Conservation (phyloP, 177 flowering plant species). For the Vitis hybrid region DNA sequence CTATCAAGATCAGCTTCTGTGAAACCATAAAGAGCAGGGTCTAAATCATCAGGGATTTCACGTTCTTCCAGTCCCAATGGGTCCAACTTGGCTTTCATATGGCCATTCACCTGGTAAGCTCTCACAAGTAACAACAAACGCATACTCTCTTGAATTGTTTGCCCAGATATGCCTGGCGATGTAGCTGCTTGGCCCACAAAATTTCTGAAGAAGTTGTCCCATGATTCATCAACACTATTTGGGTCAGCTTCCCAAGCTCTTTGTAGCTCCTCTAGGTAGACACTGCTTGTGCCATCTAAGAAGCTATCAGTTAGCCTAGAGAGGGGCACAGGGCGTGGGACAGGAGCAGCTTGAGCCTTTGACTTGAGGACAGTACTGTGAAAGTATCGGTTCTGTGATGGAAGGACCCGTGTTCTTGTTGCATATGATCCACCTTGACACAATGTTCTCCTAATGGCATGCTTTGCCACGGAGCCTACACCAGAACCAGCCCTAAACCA, state of each 20-base stretch:
- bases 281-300: conserved; percentile 92
- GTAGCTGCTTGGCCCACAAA: conserved; percentile 90
- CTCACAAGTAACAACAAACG: conserved; percentile 80
- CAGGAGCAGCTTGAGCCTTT: conserved; percentile 67
- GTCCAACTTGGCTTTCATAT: conserved; percentile 90
- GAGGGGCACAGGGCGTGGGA: conserved; percentile 90
- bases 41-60: conserved; percentile 69
- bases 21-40: conserved; percentile 79
- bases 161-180: conserved; percentile 89
- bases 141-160: conserved; percentile 97
- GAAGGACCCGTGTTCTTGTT: conserved; percentile 28
- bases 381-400: conserved; percentile 40
- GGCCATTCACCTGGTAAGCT: conserved; percentile 95
- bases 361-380: conserved; percentile 51
- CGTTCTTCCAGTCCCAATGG: conserved; percentile 78
- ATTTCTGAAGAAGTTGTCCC: conserved; percentile 97
- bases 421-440: conserved; percentile 35
- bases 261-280: conserved; percentile 91
- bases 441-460: conserved; percentile 47
- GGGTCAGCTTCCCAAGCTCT: conserved; percentile 97
- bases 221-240: conserved; percentile 89
- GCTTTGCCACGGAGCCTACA: conserved; percentile 31
- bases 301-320: conserved; percentile 90
- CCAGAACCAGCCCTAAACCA: conserved; percentile 62
- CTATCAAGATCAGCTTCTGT: conserved; percentile 90